phyloP scores from a whole-genome alignment of 169 alveolate genomes.

The Perkinsus olseni region DNA sequence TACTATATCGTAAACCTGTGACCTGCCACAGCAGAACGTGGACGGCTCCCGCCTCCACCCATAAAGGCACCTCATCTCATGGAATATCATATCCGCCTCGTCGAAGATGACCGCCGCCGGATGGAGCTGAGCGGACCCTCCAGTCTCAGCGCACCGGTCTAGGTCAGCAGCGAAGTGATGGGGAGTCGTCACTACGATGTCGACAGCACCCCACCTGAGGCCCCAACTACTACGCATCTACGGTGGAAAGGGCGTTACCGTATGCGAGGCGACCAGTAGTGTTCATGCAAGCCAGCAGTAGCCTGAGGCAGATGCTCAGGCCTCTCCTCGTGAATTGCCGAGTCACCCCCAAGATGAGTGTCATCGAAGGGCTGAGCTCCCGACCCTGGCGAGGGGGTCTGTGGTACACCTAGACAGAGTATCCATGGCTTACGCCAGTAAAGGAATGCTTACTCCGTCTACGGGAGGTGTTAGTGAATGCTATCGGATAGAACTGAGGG shows the following conservation, averaged over 20 bases:
- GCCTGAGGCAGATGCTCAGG: background rate
- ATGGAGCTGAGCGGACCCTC: background rate
- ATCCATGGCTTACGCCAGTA: background rate
- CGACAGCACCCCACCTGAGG: background rate
- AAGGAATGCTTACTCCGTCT: background rate
- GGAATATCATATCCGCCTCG: background rate
- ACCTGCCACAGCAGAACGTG: background rate
- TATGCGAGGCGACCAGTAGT: background rate
- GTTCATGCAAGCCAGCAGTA: background rate
- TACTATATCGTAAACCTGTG: background rate
- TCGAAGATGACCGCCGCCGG: background rate
- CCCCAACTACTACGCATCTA: background rate
- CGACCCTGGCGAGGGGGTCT: background rate
- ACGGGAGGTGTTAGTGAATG: background rate
- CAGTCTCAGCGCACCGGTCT: background rate
- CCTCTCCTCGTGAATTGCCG: background rate
- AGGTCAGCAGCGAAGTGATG: background rate
- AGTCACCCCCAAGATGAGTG: background rate
- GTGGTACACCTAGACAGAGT: background rate
- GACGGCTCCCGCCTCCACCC: background rate
- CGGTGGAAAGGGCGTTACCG: background rate
- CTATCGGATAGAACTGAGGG: background rate
- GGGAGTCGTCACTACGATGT: background rate
- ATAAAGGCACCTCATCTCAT: background rate
- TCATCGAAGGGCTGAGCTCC: background rate